phyloP scores from a whole-genome alignment of 805 yeast species.

The Cyberlindnera xishuangbannaensis region DNA sequence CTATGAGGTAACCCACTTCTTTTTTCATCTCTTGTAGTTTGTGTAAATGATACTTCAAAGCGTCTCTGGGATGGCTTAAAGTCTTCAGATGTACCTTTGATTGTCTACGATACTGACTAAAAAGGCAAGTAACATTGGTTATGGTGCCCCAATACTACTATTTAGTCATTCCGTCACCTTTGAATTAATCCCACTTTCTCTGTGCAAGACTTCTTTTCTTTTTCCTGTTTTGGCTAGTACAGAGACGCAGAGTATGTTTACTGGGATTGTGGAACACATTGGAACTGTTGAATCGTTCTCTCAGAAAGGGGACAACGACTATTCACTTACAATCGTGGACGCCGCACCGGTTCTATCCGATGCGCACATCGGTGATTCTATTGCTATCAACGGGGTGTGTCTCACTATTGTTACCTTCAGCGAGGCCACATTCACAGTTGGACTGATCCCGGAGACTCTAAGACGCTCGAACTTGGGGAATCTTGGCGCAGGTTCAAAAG shows the following conservation, averaged over 20 bases:
- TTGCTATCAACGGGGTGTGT: conserved; percentile 84
- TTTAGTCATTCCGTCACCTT: too few relatives aligned
- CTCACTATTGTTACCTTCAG: conserved; percentile 84
- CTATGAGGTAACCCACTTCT: too few relatives aligned
- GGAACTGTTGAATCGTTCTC: conserved; percentile 57
- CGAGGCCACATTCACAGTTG: conserved; percentile 67
- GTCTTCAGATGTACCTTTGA: too few relatives aligned
- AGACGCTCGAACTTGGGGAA: conserved; percentile 71
- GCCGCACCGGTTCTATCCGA: conserved; percentile 63
- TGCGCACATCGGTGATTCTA: conserved; percentile 91
- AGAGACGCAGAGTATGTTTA: conserved; percentile 80
- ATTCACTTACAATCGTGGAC: conserved; percentile 58
- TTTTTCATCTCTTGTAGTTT: too few relatives aligned
- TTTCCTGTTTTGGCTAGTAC: too few relatives aligned
- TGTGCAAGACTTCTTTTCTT: too few relatives aligned
- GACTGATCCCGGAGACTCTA: conserved; percentile 88
- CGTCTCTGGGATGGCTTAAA: too few relatives aligned
- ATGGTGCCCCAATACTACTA: too few relatives aligned
- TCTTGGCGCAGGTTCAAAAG: conserved; percentile 51
- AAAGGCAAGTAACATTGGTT: too few relatives aligned
- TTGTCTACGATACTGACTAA: too few relatives aligned
- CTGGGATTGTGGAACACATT: conserved; percentile 85
- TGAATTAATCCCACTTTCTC: too few relatives aligned
- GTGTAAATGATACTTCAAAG: too few relatives aligned
- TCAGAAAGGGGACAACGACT: conserved; percentile 74